Percentiles rank a stretch among this genome's conserved stretches.
Evolutionary conservation across 352 stramenopile genomes (phyloP).

Genomic region (Thalassiosira livingstoniorum): DNA sequence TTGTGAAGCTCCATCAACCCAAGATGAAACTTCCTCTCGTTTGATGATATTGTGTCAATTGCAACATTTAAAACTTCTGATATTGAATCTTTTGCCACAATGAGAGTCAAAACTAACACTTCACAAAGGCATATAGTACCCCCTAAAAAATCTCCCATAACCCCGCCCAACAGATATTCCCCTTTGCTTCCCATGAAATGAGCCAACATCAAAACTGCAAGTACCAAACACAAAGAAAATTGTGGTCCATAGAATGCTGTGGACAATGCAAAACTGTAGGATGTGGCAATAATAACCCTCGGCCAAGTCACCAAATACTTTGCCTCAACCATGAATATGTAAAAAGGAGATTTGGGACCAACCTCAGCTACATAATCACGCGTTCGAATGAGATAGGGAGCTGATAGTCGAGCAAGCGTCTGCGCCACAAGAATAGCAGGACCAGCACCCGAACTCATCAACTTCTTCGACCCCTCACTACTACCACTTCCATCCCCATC

Average conservation of each 20-base stretch:
- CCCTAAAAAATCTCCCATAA: conserved; percentile 86
- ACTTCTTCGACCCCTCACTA: too few species aligned
- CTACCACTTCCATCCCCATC: too few species aligned
- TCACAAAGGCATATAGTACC: conserved; percentile 81
- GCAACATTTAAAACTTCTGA: too few species aligned
- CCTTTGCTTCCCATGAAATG: conserved; percentile 64
- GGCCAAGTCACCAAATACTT: conserved; percentile 75
- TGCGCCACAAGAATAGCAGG: conserved; percentile 66
- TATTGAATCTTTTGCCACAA: too few species aligned
- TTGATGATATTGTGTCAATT: too few species aligned
- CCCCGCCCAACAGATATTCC: conserved; percentile 70
- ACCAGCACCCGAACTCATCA: not conserved
- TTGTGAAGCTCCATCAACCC: too few species aligned
- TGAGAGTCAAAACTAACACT: conserved; percentile 55
- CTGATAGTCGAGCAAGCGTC: conserved; percentile 65
- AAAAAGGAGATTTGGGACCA: conserved; percentile 81
- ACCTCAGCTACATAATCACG: conserved; percentile 78
- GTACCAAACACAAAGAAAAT: conserved; percentile 39
- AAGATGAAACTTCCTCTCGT: too few species aligned
- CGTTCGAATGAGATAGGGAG: conserved; percentile 73
- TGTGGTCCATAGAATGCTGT: conserved; percentile 52
- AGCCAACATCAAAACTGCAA: conserved; percentile 41
- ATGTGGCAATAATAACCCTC: conserved; percentile 64
- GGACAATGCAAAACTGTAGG: conserved; percentile 50
- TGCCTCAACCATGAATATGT: conserved; percentile 78